Evolutionary conservation across 1,139 yeast genomes (phyloP), one percentile per base, ranked within the genome.

Genomic region (Kodamaea ohmeri): DNA sequence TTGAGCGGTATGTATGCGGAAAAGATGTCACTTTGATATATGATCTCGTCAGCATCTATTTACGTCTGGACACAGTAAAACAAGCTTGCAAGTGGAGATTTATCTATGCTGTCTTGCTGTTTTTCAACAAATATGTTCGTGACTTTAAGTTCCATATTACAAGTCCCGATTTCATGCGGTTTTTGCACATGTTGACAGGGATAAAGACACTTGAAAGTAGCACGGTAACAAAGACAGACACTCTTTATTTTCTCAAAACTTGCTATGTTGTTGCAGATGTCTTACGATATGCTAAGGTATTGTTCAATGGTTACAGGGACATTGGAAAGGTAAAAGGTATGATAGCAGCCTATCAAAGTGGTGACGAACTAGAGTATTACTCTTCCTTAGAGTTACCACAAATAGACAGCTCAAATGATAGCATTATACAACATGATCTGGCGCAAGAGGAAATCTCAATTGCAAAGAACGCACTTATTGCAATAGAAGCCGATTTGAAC

Each of bases 231-330:
- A 43, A 39, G 12, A 33, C 29, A 11, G 47, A 45, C 35, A 28
- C 34, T 13, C 35, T 39, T 12, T 43, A 32, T 28, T 36, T 40
- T 21, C 26, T 34, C 19, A 43, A 40, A 28, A 18, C 37, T 2
- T 40, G 46, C 25, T 19, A 35, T 7, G 34, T 35, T 4, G 35
- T 43, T 4, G 34, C 16, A n/a, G 41, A 44, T 19, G 45, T 43
- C 3, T 35, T 46, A 18, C 34, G 36, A 18, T 44, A 42, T 24
- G 27, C 41, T 8, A 26, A 31, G 11, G 34, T 38, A 0, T 36
- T 58, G 2, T 64, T 55, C 43, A 65, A 66, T 25, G 75, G 75
- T 1, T 69, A 56, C 43, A 56, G 52, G 29, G 75, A 69, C 34
- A 49, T 36, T 11, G 49, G 45, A 3, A 45, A 50, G 8, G 46